Evolutionary conservation across 352 stramenopile species (phyloP), one percentile per base, ranked within the genome.

Genomic region (Plasmopara viticola): DNA sequence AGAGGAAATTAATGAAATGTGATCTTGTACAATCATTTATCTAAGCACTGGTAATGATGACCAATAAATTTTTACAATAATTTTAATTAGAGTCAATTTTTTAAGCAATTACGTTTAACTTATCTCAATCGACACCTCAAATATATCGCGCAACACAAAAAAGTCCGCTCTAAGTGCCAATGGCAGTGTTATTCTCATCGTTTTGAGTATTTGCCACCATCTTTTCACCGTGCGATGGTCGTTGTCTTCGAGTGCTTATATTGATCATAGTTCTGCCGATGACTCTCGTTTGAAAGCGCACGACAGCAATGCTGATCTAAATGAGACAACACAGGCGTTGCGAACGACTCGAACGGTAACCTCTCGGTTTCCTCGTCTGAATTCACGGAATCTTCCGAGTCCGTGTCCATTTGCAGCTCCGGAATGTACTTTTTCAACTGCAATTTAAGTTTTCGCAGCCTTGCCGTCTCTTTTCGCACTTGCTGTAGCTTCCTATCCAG

Each of bases 381-480:
- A 7, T 72, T 60, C 42, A 72, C 18, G 49, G 68, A 78, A 35
- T 74, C 71, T 14, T 64, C 28, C 51, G 68, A 78, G 42, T 74
- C 71, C n/a, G 60, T 71, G 39, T 73, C 67, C 34, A 49, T 66
- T 44, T 66, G 57, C 46, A 81, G 43, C 30, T 81, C 71, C 20
- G 71, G 68, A 6, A 81, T 67, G 44, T 74, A 78, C 34, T 81
- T 67, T 45, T 74, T 72, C 39, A 81, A 53, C 53, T 78, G 66
- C n/a, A 28, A 25, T 48, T 64, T 67, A 29, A 81, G 56, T 51
- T 66, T 66, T 6, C 56, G 51, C 2, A 81, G 62, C 29, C 70
- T 53, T 34, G 53, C 59, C 18, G 59, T 74, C 60, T 81, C 65
- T 44, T 70, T 70, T 35, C 55, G 53, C 48, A 81, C 56, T 33